A percentile compares a stretch with the other conserved stretches of the same genome.
Conservation (phyloP, 345 rosid genomes). For the Brassica rapa region DNA sequence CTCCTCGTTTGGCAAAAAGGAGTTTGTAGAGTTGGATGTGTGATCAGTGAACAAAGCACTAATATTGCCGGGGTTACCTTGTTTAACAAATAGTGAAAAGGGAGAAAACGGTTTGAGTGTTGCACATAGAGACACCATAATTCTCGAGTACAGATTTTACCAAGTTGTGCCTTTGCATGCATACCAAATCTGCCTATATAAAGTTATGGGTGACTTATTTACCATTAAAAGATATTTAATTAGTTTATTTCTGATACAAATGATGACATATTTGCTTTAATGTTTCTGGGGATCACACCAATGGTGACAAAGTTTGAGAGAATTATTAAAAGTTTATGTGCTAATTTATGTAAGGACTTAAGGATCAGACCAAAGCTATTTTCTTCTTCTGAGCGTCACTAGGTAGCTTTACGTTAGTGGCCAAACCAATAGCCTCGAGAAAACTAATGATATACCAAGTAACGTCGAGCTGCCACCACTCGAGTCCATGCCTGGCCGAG, state of each 20-base stretch:
- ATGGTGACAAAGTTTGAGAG: not conserved
- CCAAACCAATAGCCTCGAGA: conserved; percentile 62
- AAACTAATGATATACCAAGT: conserved; percentile 65
- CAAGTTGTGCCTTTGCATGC: not conserved
- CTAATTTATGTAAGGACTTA: not conserved
- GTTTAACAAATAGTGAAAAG: not conserved
- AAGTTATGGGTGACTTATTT: too few species aligned
- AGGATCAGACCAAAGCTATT: conserved; percentile 35
- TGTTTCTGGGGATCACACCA: not conserved
- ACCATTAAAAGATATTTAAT: too few species aligned
- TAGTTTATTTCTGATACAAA: not conserved
- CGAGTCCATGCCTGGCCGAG: conserved; percentile 73
- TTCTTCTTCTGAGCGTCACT: conserved; percentile 40
- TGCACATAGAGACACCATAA: conserved; percentile 9
- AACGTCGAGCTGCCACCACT: conserved; percentile 80
- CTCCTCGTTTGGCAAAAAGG: too few species aligned
- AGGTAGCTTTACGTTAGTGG: conserved; percentile 68
- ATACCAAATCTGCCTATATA: not conserved
- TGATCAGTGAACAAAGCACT: too few species aligned
- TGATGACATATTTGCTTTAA: not conserved
- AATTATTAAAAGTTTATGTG: not conserved
- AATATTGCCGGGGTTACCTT: too few species aligned
- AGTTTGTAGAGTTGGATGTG: too few species aligned
- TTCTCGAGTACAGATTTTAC: not conserved
- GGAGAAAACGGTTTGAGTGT: not conserved